These are phyloP conservation scores for Hymenoscyphus salicellus DNA, from an alignment of 2,329 filamentous ascomycete species.

Conservation along the genomic window DNA sequence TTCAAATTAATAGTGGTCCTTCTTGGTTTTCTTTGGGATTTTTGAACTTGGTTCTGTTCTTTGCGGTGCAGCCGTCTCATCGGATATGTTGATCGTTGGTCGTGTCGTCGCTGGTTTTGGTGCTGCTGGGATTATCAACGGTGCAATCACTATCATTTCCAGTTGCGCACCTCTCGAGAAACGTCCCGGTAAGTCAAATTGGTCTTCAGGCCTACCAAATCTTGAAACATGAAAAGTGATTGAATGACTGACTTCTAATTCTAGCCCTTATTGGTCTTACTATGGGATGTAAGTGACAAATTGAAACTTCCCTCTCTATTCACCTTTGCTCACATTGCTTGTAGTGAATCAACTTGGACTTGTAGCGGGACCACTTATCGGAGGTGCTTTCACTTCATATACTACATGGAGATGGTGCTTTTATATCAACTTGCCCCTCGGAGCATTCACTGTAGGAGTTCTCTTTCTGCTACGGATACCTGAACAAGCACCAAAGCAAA, in stretches of 20 bases:
- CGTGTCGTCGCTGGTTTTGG: conserved; percentile 53
- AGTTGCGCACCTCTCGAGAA: conserved; percentile 24
- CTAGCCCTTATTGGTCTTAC: neutral
- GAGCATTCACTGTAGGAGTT: conserved; percentile 33
- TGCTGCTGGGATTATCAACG: conserved; percentile 48
- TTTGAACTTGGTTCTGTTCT: conserved; percentile 56
- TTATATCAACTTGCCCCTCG: conserved; percentile 41
- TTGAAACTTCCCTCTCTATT: too few relatives aligned
- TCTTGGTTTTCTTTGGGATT: conserved; percentile 37
- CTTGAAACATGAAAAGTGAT: too few relatives aligned
- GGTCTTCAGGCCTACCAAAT: too few relatives aligned
- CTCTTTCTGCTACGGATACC: conserved; percentile 39
- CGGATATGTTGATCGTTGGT: conserved; percentile 51
- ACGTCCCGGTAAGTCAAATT: neutral
- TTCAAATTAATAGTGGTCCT: conserved; percentile 15
- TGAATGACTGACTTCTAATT: too few relatives aligned
- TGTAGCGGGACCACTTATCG: conserved; percentile 15
- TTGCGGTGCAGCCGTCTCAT: conserved; percentile 48
- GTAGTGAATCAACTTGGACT: conserved; percentile 12
- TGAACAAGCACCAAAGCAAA: conserved; percentile 14
- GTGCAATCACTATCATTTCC: conserved; percentile 49
- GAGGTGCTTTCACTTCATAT: conserved; percentile 17
- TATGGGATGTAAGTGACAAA: conserved; percentile 2
- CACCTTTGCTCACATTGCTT: too few relatives aligned
- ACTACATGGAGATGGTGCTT: conserved; percentile 27